Percentiles rank a stretch among this genome's conserved stretches.
Evolutionary conservation across 176 grass and related monocot species (phyloP).

Genomic region (Alloteropsis semialata): DNA sequence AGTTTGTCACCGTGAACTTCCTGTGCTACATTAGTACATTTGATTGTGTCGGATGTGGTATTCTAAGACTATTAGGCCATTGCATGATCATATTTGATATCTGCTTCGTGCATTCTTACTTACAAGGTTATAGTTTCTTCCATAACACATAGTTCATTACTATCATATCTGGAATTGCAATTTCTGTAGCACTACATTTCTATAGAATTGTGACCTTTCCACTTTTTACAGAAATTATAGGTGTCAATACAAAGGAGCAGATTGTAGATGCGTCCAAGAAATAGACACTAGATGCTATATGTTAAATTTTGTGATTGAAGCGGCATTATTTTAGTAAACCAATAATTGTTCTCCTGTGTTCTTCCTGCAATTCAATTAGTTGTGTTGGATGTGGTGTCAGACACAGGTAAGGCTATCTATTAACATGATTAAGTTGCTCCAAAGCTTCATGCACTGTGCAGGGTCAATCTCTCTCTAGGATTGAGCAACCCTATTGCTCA

Average conservation of each 20-base stretch:
- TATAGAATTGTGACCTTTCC: background rate
- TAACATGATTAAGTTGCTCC: background rate
- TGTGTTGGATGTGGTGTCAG: background rate
- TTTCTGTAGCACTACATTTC: background rate
- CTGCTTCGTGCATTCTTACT: background rate
- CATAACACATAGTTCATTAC: background rate
- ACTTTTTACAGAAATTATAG: background rate
- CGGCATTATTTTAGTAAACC: background rate
- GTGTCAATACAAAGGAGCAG: background rate
- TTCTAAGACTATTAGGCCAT: background rate
- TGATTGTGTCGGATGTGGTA: background rate
- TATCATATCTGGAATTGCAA: background rate
- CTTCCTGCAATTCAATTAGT: background rate
- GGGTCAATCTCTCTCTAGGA: background rate
- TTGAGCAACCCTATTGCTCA: background rate
- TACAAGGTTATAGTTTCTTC: background rate
- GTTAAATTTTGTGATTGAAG: conserved; percentile 5
- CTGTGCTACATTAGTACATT: background rate
- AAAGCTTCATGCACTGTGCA: background rate
- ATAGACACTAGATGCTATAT: background rate
- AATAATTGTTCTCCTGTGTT: background rate
- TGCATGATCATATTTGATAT: background rate
- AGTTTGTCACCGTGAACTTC: background rate
- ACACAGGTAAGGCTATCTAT: background rate
- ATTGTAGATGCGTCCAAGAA: background rate